Percentiles rank a stretch among this genome's conserved stretches.
Conservation (phyloP, 805 yeast genomes). For the Yarrowia divulgata region DNA sequence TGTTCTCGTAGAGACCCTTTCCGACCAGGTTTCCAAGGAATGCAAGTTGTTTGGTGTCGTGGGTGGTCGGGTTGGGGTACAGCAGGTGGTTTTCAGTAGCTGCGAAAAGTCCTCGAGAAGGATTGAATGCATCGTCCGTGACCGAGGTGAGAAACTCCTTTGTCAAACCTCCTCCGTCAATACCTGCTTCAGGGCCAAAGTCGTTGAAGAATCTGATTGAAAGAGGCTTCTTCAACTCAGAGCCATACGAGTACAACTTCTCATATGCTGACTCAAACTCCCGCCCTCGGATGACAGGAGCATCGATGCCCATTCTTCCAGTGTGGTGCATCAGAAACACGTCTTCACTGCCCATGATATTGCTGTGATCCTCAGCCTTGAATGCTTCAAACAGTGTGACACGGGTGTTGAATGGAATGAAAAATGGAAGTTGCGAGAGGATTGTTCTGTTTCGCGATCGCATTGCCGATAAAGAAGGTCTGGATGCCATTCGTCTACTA, state of each 20-base stretch:
- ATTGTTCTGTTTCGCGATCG: constrained; percentile 55
- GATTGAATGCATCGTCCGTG: constrained; percentile 69
- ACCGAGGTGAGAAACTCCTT: constrained; percentile 85
- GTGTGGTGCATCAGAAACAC: constrained; percentile 36
- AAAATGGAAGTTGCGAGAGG: constrained; percentile 73
- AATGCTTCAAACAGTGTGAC: constrained; percentile 74
- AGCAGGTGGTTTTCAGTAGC: constrained; percentile 63
- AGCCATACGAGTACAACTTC: constrained; percentile 62
- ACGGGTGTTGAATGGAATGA: constrained; percentile 75
- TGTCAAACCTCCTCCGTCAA: constrained; percentile 97
- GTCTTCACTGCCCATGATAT: constrained; percentile 11
- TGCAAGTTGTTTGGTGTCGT: constrained; percentile 51
- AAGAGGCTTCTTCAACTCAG: constrained; percentile 63
- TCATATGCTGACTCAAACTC: constrained; percentile 78
- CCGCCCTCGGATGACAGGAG: constrained; percentile 70
- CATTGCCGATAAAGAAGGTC: constrained; percentile 16
- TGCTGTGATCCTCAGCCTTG: constrained; percentile 58
- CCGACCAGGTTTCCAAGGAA: constrained; percentile 88
- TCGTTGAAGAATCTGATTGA: constrained; percentile 73
- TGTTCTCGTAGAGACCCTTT: constrained; percentile 84
- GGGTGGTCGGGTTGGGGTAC: constrained; percentile 73
- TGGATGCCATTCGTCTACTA: background rate
- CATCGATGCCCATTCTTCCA: constrained; percentile 50
- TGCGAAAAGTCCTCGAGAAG: constrained; percentile 53
- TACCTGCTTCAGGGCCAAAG: constrained; percentile 85